Evolutionary conservation across 2,329 filamentous ascomycete genomes (phyloP).

Genomic region (Neodidymelliopsis sp.): DNA sequence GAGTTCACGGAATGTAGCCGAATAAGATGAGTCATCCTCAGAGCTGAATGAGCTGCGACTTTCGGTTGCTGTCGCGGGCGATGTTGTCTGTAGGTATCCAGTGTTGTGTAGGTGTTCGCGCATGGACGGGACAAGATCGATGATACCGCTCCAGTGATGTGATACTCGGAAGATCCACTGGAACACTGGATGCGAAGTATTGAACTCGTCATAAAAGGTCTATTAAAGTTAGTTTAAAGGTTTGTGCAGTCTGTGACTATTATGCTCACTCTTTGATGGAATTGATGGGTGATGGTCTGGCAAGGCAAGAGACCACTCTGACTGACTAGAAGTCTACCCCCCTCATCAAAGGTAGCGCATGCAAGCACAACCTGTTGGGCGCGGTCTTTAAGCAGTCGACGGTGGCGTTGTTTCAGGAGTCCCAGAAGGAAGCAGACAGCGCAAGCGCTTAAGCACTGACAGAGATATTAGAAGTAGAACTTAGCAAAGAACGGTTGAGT

Average conservation of each 20-base stretch:
- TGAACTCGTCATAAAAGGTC: slow-evolving; percentile 77
- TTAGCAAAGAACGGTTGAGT: slow-evolving; percentile 52
- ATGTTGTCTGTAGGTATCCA: slow-evolving; percentile 33
- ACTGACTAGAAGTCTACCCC: slow-evolving; percentile 72
- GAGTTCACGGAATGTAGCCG: slow-evolving; percentile 78
- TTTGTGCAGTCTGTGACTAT: slow-evolving; percentile 66
- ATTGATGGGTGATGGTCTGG: slow-evolving; percentile 76
- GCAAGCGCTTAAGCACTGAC: slow-evolving; percentile 52
- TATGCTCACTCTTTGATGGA: slow-evolving; percentile 47
- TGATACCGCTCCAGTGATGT: slow-evolving; percentile 75
- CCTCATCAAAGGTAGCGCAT: slow-evolving; percentile 71
- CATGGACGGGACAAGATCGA: slow-evolving; percentile 75
- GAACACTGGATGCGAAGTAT: slow-evolving; percentile 78
- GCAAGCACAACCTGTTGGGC: slow-evolving; percentile 64
- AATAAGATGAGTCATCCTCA: slow-evolving; percentile 72
- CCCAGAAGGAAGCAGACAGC: slow-evolving; percentile 45
- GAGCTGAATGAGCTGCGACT: slow-evolving; percentile 30
- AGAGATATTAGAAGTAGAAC: slow-evolving; percentile 71
- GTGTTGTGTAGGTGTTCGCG: slow-evolving; percentile 70
- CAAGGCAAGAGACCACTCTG: slow-evolving; percentile 73
- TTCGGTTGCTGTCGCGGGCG: slow-evolving; percentile 21
- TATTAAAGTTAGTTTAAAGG: slow-evolving; percentile 21
- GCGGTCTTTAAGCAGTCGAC: slow-evolving; percentile 51
- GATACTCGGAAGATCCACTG: slow-evolving; percentile 87
- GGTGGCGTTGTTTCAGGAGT: slow-evolving; percentile 49